phyloP scores from a whole-genome alignment of 495 filamentous ascomycete species.

The Penicillium samsonianum region DNA sequence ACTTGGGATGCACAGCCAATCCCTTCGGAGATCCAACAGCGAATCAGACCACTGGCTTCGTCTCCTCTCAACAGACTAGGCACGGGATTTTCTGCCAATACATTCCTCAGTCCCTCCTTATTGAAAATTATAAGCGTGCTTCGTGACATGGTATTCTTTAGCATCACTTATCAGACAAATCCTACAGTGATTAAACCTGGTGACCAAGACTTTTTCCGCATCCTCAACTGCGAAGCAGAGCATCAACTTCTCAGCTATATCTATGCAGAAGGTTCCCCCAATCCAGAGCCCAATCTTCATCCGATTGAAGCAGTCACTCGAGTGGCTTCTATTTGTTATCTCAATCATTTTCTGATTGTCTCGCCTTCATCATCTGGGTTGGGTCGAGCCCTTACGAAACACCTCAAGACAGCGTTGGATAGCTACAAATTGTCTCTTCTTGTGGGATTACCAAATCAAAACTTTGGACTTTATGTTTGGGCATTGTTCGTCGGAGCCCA shows the following conservation, averaged over 20 bases:
- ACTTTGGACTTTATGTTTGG: conserved; percentile 32
- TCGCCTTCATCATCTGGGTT: conserved; percentile 36
- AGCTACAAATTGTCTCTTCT: conserved; percentile 25
- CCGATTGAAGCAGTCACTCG: conserved; percentile 35
- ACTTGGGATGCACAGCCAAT: conserved; percentile 33
- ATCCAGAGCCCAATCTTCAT: conserved; percentile 17
- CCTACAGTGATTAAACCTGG: conserved; percentile 13
- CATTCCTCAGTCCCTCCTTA: conserved; percentile 27
- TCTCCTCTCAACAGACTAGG: conserved; percentile 30
- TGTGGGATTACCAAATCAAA: conserved; percentile 23
- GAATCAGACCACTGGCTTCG: conserved; percentile 28
- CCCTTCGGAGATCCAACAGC: conserved; percentile 28
- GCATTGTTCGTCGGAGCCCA: conserved; percentile 37
- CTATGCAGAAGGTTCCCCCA: conserved; percentile 17
- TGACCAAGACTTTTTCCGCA: conserved; percentile 35
- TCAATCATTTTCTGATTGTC: conserved; percentile 39
- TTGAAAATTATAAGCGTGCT: conserved; percentile 27
- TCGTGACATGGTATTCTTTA: conserved; percentile 33
- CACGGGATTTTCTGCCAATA: conserved; percentile 29
- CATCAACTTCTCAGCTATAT: conserved; percentile 41
- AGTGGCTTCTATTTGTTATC: conserved; percentile 34
- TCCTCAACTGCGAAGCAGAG: conserved; percentile 35
- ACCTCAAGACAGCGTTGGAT: conserved; percentile 24
- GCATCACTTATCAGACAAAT: conserved; percentile 18
- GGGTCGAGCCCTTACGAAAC: conserved; percentile 40